Evolutionary conservation across 352 stramenopile species (phyloP), one percentile per base, ranked within the genome.

Genomic region (Phytophthora pini): DNA sequence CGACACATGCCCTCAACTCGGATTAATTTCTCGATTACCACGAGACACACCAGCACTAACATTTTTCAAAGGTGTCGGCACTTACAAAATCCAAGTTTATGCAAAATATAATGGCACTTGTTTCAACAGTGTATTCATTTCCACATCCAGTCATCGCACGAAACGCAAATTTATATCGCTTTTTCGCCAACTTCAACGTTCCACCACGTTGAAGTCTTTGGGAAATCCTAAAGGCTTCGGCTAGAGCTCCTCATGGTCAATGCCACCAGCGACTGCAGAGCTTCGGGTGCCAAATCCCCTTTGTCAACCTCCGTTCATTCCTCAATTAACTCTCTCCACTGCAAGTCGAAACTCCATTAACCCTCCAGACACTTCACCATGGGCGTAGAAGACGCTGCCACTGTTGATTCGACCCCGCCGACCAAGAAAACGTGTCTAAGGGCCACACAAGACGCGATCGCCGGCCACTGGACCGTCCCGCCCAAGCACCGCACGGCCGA

Each of bases 381-480:
- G 73, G 70, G 61, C 38, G 56, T 75, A 2, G 60, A 74, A 66
- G 60, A 70, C 41, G 27, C 61, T 15, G 29, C 32, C 22, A 39
- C 46, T 10, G 34, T 45, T 4, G 20, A 68, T 15, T 26, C 50
- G 12, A 49, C 24, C 13, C 24, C 54, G 0, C 44, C 50, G 38
- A 6, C 44, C 29, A 75, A 78, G 45, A 68, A 64, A 27, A 69
- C 51, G 13, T 85, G 74, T 53, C 60, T 74, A n/a, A 40, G 71
- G 31, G 47, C 61, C 8, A 70, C 70, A 31, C 64, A 74, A 40
- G 57, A 46, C 49, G 61, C 56, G 36, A 57, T 85, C 32, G 56
- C 65, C 13, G 51, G 68, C 45, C 74, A 89, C 65, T 89, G 76
- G 78, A 89, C 80, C 15, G 77, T 87, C 17, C 59, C 68, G 27